A percentile compares a stretch with the other conserved stretches of the same genome.
Conservation (phyloP, 108 stramenopile genomes). For the Cyclotella choctawhatcheeana region DNA sequence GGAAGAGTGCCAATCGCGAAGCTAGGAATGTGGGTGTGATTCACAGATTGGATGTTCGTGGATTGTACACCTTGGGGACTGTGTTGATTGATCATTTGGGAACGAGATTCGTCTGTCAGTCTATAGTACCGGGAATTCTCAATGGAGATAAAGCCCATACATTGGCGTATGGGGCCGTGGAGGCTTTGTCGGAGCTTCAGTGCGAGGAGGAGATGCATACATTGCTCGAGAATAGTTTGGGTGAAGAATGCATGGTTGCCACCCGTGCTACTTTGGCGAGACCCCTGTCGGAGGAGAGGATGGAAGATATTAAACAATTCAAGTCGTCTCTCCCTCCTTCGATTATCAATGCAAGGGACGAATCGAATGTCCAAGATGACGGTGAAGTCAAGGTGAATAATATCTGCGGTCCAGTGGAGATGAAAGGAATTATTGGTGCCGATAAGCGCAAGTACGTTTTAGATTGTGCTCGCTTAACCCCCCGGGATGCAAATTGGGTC, state of each 20-base stretch:
- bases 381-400: constrained; percentile 39
- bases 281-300: constrained; percentile 64
- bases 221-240: constrained; percentile 69
- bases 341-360: constrained; percentile 25
- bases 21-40: constrained; percentile 65
- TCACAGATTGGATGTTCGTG: constrained; percentile 68
- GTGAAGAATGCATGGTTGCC: constrained; percentile 72
- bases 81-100: constrained; percentile 92
- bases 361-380: constrained; percentile 48
- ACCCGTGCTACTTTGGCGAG: constrained; percentile 57
- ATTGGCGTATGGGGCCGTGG: constrained; percentile 91
- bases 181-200: constrained; percentile 68
- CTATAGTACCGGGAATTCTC: constrained; percentile 88
- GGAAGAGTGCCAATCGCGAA: constrained; percentile 76
- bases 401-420: constrained; percentile 86
- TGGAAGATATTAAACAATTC: constrained; percentile 58
- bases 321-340: constrained; percentile 18
- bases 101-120: constrained; percentile 87
- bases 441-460: constrained; percentile 92
- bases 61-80: constrained; percentile 91
- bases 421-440: constrained; percentile 91
- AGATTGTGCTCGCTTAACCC: constrained; percentile 91
- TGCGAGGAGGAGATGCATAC: constrained; percentile 84
- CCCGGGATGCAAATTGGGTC: constrained; percentile 97
- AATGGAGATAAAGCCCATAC: constrained; percentile 87